A percentile compares a stretch with the other conserved stretches of the same genome.
Evolutionary conservation across 148 eudicot species (phyloP).

Genomic region (Vaccinium macrocarpon): DNA sequence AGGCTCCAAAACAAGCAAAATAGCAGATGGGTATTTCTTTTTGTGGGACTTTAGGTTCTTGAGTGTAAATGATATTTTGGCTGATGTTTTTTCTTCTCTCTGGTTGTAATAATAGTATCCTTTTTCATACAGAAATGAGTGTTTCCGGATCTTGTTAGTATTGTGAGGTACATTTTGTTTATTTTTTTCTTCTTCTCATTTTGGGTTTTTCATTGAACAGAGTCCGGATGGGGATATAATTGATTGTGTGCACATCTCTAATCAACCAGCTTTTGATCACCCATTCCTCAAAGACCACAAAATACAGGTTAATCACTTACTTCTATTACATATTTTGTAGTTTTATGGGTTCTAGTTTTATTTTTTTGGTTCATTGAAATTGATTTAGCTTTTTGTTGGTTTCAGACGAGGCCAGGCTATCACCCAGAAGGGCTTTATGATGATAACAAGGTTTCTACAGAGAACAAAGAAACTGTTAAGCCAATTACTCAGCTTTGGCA

Average conservation of each 20-base stretch:
- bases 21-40: constrained; percentile 5
- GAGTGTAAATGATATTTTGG: constrained; percentile 5
- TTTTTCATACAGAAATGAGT: constrained; percentile 7
- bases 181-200: background rate
- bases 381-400: constrained; percentile 10
- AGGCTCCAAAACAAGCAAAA: constrained; percentile 2
- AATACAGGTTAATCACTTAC: constrained; percentile 51
- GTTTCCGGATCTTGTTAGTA: background rate
- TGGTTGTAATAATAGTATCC: background rate
- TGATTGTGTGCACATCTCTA: constrained; percentile 78
- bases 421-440: constrained; percentile 82
- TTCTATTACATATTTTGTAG: background rate
- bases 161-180: background rate
- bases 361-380: background rate
- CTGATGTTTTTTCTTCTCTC: background rate
- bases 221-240: constrained; percentile 94
- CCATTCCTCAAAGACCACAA: constrained; percentile 91
- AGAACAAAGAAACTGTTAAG: constrained; percentile 25
- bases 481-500: constrained; percentile 81
- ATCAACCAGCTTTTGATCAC: constrained; percentile 91
- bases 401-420: constrained; percentile 75
- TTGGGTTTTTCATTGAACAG: constrained; percentile 39
- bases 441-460: constrained; percentile 46
- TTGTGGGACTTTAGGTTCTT: background rate
- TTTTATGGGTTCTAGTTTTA: background rate